Base-by-base conservation (phyloP, 805 yeast species). In the Myxozyma vanderwaltii region DNA sequence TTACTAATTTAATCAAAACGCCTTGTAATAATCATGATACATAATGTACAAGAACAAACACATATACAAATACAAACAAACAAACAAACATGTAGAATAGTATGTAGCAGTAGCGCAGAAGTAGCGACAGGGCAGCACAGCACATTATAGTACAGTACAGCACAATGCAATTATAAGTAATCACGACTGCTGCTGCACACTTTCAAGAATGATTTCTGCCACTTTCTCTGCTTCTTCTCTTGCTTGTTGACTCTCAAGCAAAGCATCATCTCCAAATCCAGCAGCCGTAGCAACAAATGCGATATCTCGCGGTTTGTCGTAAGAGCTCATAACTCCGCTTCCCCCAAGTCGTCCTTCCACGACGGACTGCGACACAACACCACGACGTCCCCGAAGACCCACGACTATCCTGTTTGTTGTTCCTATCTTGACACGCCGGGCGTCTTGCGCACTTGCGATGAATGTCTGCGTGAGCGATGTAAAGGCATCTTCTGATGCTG, bases 391-490 rank as follows among this genome's bases (percentile, higher is more conserved):
- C 7, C 39, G 33, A 27, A 59, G 40, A 13, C 60, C 63, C 5
- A 62, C 56, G n/a, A 58, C 48, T 26, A 62, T 52, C 15, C 56
- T 17, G 15, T 39, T 60, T 21, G 62, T 53, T 10, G 58, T 57
- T 17, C 65, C 65, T 29, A 62, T 62, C 53, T 62, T 62, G n/a
- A 62, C 41, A 17, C 62, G 47, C 39, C 59, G 49, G 24, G 61
- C 63, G 26, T 62, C 65, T 15, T 55, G 56, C 21, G 51, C 56
- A 26, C 39, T 56, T 17, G 64, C 52, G 8, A 59, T 33, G 39
- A 59, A 60, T 10, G 51, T 40, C 51, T 51, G 60, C n/a, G 63
- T 19, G 24, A 62, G 36, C 24, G 51, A 21, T 24, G 38, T 40
- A 38, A 15, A 45, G 49, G 29, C 47, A 29, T 45, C 41, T 8